Conservation (phyloP, 2,329 filamentous ascomycete genomes). For the Mollisia scopiformis region DNA sequence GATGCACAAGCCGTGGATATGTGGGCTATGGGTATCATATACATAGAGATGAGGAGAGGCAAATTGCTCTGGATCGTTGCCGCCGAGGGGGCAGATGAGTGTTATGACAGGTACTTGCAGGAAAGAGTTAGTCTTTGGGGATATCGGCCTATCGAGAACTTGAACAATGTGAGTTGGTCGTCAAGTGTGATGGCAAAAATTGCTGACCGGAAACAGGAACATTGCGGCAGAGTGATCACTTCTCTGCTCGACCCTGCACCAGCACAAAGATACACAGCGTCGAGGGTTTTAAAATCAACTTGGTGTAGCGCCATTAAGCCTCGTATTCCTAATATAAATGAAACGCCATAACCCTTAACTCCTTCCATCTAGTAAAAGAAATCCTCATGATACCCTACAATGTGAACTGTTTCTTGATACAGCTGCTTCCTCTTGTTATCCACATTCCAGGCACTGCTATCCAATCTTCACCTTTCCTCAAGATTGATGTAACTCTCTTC, state of each 20-base stretch:
- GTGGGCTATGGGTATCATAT: slow-evolving; percentile 10
- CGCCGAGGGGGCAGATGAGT: slow-evolving; percentile 11
- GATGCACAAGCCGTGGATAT: slow-evolving; percentile 8
- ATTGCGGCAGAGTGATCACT: slow-evolving; percentile 1
- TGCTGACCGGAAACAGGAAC: neutral
- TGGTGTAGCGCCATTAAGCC: slow-evolving; percentile 1
- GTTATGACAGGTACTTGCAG: slow-evolving; percentile 9
- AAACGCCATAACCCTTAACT: neutral
- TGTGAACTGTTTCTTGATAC: too few relatives aligned
- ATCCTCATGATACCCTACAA: too few relatives aligned
- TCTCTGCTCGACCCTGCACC: slow-evolving; percentile 3
- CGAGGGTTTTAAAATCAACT: neutral
- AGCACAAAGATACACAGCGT: neutral
- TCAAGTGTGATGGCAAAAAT: too few relatives aligned
- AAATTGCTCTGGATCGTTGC: slow-evolving; percentile 9
- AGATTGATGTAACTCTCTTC: neutral
- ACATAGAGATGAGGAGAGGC: slow-evolving; percentile 12
- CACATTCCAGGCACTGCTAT: neutral
- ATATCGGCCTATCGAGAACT: slow-evolving; percentile 12
- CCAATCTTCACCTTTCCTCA: neutral
- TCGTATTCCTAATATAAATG: neutral
- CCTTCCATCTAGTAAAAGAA: too few relatives aligned
- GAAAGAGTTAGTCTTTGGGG: slow-evolving; percentile 8
- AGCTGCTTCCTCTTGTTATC: too few relatives aligned
- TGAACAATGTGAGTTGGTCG: slow-evolving; percentile 8